phyloP scores from a whole-genome alignment of 768 basidiomycete genomes.

The Lactarius sp. region DNA sequence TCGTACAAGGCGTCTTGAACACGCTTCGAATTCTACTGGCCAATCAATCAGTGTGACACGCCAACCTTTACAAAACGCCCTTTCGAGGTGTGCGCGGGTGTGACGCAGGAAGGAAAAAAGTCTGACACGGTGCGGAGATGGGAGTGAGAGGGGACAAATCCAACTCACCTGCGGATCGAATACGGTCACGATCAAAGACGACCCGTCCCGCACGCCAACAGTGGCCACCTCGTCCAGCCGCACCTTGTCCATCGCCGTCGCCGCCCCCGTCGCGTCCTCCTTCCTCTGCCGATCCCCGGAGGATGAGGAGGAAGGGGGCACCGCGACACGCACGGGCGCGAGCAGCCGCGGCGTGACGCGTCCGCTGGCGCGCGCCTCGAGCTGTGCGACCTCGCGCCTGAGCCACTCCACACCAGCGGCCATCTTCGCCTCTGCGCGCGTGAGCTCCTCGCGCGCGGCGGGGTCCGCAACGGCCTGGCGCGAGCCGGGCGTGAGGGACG shows the following conservation, averaged over 20 bases:
- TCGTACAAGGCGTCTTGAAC: conserved; percentile 72
- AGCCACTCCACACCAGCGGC: conserved; percentile 61
- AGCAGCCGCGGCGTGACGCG: conserved; percentile 72
- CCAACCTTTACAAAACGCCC: too few relatives aligned
- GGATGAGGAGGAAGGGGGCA: conserved; percentile 25
- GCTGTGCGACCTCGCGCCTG: conserved; percentile 67
- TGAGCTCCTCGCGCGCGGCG: conserved; percentile 53
- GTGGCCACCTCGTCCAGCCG: conserved; percentile 69
- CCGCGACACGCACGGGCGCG: conserved; percentile 57
- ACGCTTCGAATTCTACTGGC: conserved; percentile 66
- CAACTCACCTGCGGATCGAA: conserved; percentile 71
- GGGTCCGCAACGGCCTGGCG: conserved; percentile 50
- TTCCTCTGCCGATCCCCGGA: conserved; percentile 29
- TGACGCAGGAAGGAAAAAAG: not conserved
- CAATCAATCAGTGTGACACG: conserved; percentile 4
- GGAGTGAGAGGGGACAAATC: not conserved
- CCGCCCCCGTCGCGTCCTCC: too few relatives aligned
- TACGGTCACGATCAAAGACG: conserved; percentile 64
- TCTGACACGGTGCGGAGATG: too few relatives aligned
- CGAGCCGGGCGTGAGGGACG: conserved; percentile 62
- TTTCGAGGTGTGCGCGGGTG: too few relatives aligned
- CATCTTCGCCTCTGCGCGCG: conserved; percentile 63
- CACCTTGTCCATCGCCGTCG: conserved; percentile 18
- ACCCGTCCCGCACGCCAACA: conserved; percentile 75
- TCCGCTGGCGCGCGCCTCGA: conserved; percentile 69